Evolutionary conservation across 1,284 basidiomycete species (phyloP).

Genomic region (Cutaneotrichosporon dermatis): DNA sequence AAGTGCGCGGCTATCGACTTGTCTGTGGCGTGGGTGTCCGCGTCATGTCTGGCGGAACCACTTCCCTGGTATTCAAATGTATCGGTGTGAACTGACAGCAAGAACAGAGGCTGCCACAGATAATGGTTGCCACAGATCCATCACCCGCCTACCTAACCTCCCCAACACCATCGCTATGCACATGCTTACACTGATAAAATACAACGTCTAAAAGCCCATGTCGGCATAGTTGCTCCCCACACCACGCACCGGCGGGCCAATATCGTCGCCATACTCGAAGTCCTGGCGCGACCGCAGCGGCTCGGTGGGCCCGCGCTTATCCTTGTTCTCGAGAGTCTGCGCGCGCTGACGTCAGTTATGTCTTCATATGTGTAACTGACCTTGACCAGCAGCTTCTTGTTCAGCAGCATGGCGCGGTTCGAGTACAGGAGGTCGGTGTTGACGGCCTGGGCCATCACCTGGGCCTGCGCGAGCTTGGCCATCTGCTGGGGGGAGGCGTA

Average conservation of each 20-base stretch:
- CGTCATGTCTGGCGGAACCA: too few species aligned
- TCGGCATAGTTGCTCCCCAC: constrained; percentile 19
- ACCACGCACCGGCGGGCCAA: constrained; percentile 13
- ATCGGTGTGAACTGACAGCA: too few species aligned
- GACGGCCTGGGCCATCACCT: constrained; percentile 17
- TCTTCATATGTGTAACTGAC: constrained; percentile 17
- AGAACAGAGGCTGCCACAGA: too few species aligned
- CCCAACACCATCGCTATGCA: background rate
- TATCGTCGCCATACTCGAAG: constrained; percentile 4
- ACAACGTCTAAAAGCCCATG: constrained; percentile 18
- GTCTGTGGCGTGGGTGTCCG: too few species aligned
- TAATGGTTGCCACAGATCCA: too few species aligned
- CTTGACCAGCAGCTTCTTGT: constrained; percentile 33
- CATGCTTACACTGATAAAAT: constrained; percentile 4
- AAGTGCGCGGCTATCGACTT: too few species aligned
- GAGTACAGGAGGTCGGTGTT: constrained; percentile 25
- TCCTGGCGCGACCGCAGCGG: constrained; percentile 1
- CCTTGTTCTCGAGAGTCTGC: constrained; percentile 8
- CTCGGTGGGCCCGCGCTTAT: constrained; percentile 5
- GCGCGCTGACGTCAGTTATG: constrained; percentile 9
- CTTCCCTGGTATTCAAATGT: too few species aligned
- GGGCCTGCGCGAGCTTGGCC: constrained; percentile 18
- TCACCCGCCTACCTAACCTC: too few species aligned
- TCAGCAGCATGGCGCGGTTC: constrained; percentile 25
- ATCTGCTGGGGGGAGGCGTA: constrained; percentile 18